phyloP scores from a whole-genome alignment of 2,329 filamentous ascomycete species.

The Albifimbria verrucaria region DNA sequence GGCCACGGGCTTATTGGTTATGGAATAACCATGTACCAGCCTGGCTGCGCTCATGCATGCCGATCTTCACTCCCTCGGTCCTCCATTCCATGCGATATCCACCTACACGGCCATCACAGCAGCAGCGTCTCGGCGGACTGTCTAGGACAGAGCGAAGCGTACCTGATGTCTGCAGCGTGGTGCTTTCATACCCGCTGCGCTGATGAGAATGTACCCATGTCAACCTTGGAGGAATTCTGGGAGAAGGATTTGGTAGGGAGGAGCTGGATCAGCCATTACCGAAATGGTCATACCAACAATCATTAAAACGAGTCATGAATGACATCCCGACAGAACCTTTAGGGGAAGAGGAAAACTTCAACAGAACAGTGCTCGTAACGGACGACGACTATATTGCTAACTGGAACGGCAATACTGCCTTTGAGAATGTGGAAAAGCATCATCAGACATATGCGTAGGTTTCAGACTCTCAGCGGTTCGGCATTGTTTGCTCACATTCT shows the following conservation, averaged over 20 bases:
- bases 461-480: background rate
- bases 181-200: conserved; percentile 14
- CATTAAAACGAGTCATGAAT: conserved; percentile 1
- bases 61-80: conserved; percentile 34
- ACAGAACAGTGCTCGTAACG: conserved; percentile 7
- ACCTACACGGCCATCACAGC: conserved; percentile 3
- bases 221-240: conserved; percentile 17
- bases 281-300: conserved; percentile 9
- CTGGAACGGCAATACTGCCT: conserved; percentile 7
- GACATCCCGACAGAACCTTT: background rate
- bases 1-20: conserved; percentile 20
- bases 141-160: conserved; percentile 13
- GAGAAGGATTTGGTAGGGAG: conserved; percentile 10
- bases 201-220: background rate
- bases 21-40: conserved; percentile 56
- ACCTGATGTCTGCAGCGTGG: conserved; percentile 16
- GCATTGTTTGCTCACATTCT: background rate
- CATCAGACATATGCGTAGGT: conserved; percentile 8
- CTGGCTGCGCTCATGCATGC: conserved; percentile 59
- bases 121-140: conserved; percentile 9
- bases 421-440: conserved; percentile 6
- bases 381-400: conserved; percentile 7
- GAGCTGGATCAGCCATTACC: conserved; percentile 7
- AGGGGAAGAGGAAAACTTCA: conserved; percentile 1
- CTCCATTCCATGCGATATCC: conserved; percentile 7